Percentiles rank a stretch among this genome's conserved stretches.
These are phyloP conservation scores for Zygotorulaspora sp. DNA, from an alignment of 805 yeast species.

Conservation along the genomic window DNA sequence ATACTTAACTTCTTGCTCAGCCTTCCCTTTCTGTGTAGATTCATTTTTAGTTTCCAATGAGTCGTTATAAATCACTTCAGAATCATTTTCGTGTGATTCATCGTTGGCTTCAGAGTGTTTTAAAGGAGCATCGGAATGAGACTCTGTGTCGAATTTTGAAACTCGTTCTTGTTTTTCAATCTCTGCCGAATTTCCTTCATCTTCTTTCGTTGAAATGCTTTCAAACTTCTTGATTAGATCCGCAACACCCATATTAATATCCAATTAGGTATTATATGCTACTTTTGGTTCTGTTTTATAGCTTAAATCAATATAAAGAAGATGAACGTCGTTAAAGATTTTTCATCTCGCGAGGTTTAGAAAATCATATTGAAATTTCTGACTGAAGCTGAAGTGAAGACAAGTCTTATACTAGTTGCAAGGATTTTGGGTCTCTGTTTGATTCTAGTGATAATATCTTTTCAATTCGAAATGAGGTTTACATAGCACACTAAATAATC, in stretches of 20 bases:
- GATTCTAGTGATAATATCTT: no score
- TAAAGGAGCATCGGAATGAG: neutral
- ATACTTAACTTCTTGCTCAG: no score
- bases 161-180: neutral
- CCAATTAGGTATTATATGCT: neutral
- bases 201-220: conserved; percentile 22
- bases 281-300: neutral
- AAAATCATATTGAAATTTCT: no score
- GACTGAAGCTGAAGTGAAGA: no score
- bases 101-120: no score
- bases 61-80: no score
- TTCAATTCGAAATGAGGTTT: conserved; percentile 2
- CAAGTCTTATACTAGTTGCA: conserved; percentile 1
- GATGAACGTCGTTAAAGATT: no score
- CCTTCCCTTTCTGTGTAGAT: no score
- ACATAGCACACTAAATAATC: conserved; percentile 25
- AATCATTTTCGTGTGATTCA: no score
- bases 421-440: no score
- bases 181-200: conserved; percentile 2
- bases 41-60: no score
- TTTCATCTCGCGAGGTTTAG: neutral
- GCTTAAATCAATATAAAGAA: no score
- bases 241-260: conserved; percentile 38
- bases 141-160: neutral
- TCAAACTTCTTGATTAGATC: conserved; percentile 37